Conservation (phyloP, 2,329 filamentous ascomycete genomes). For the Colletotrichum cereale region DNA sequence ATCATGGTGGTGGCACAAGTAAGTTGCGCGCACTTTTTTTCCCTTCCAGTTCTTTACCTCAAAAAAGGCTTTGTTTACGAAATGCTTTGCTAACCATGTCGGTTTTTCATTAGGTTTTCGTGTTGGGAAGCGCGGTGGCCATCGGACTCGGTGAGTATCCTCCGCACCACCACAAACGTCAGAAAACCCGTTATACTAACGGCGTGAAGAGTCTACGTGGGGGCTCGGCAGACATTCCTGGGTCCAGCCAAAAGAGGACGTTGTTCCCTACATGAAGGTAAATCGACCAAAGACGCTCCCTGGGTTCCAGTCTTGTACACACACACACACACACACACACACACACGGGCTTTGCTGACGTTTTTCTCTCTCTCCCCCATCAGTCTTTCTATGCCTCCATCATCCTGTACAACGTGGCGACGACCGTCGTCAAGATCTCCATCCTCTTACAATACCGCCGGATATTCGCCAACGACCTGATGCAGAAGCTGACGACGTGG, state of each 20-base stretch:
- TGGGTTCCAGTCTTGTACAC: not conserved
- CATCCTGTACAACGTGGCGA: slow-evolving; percentile 50
- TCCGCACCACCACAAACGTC: slow-evolving; percentile 12
- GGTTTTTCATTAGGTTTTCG: slow-evolving; percentile 31
- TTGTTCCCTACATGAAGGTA: slow-evolving; percentile 44
- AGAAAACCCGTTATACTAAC: slow-evolving; percentile 12
- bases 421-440: slow-evolving; percentile 52
- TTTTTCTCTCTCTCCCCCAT: not conserved
- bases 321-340: not conserved
- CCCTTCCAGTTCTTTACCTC: too few relatives aligned
- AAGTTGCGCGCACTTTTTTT: not conserved
- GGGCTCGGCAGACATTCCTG: slow-evolving; percentile 45
- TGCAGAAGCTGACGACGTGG: slow-evolving; percentile 43
- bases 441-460: slow-evolving; percentile 56
- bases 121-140: slow-evolving; percentile 42
- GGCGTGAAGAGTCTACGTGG: slow-evolving; percentile 42
- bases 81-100: not conserved
- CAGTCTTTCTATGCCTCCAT: slow-evolving; percentile 51
- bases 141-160: slow-evolving; percentile 44
- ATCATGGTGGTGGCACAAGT: slow-evolving; percentile 43
- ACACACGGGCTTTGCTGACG: not conserved
- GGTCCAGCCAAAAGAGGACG: slow-evolving; percentile 39
- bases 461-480: slow-evolving; percentile 49
- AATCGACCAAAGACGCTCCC: not conserved
- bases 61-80: too few relatives aligned